A percentile compares a stretch with the other conserved stretches of the same genome.
These are phyloP conservation scores for Narthecium ossifragum DNA, from an alignment of 106 monocot genomes.

Conservation along the genomic window DNA sequence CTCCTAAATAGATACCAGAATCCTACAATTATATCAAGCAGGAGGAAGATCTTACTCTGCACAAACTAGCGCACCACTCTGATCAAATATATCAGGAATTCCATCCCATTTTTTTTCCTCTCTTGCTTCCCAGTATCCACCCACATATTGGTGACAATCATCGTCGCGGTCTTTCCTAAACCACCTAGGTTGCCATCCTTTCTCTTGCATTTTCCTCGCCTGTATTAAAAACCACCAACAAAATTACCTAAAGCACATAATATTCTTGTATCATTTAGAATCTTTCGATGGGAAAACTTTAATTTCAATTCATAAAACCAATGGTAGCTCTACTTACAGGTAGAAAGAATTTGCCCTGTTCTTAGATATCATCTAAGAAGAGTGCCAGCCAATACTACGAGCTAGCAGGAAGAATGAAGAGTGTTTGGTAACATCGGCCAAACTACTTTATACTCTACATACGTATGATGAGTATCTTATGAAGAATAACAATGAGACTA, in stretches of 20 bases:
- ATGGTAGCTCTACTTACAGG: neutral
- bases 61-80: conserved; percentile 21
- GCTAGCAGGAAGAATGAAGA: no score
- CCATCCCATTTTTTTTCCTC: conserved; percentile 57
- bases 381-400: no score
- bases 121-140: conserved; percentile 93
- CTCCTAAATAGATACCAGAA: no score
- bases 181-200: conserved; percentile 94
- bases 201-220: conserved; percentile 88
- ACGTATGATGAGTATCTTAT: no score
- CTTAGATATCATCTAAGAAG: no score
- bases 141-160: conserved; percentile 65
- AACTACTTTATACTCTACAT: no score
- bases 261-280: neutral
- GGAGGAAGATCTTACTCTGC: conserved; percentile 32
- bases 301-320: neutral
- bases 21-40: no score
- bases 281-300: no score
- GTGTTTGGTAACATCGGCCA: no score
- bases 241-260: neutral
- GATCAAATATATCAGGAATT: conserved; percentile 86
- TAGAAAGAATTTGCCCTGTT: no score
- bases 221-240: conserved; percentile 10
- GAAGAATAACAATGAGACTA: no score
- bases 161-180: conserved; percentile 79